These are phyloP conservation scores for Aspergillus chevalieri DNA, from an alignment of 2,329 filamentous ascomycete genomes.

Conservation along the genomic window DNA sequence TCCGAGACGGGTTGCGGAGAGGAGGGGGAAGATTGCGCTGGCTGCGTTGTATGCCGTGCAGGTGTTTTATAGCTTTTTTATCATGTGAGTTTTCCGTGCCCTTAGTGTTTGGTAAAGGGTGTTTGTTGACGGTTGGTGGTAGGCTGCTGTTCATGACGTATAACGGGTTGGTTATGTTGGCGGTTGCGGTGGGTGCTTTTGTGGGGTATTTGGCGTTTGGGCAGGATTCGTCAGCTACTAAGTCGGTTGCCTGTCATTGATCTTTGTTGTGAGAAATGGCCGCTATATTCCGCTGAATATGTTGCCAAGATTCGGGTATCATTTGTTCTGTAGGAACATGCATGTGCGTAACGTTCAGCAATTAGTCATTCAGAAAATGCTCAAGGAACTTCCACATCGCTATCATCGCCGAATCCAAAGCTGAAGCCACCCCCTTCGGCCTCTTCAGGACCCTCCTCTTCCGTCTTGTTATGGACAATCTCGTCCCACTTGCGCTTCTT, in stretches of 20 bases:
- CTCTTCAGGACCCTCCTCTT: conserved; percentile 19
- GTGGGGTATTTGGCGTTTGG: conserved; percentile 82
- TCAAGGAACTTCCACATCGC: conserved; percentile 47
- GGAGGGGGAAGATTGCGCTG: conserved; percentile 70
- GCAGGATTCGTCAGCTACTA: conserved; percentile 61
- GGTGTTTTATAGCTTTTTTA: conserved; percentile 98
- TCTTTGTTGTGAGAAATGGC: neutral
- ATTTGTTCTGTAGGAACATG: too few species aligned
- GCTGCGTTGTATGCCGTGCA: conserved; percentile 81
- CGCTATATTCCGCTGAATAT: neutral
- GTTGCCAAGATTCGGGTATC: neutral
- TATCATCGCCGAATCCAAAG: conserved; percentile 59
- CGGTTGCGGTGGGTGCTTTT: conserved; percentile 82
- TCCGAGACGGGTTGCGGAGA: conserved; percentile 54
- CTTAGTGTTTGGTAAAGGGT: neutral
- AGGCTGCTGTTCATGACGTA: conserved; percentile 99
- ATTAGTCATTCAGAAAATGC: neutral
- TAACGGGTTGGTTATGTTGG: conserved; percentile 95
- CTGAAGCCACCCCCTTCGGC: conserved; percentile 47
- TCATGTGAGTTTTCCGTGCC: conserved; percentile 67
- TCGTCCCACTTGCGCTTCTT: conserved; percentile 85
- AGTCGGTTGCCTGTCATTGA: conserved; percentile 83
- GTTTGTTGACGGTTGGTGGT: neutral
- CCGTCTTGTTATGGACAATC: conserved; percentile 55
- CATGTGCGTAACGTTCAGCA: neutral